Conservation (phyloP, 148 eudicot genomes). For the Rhododendron vialii region DNA sequence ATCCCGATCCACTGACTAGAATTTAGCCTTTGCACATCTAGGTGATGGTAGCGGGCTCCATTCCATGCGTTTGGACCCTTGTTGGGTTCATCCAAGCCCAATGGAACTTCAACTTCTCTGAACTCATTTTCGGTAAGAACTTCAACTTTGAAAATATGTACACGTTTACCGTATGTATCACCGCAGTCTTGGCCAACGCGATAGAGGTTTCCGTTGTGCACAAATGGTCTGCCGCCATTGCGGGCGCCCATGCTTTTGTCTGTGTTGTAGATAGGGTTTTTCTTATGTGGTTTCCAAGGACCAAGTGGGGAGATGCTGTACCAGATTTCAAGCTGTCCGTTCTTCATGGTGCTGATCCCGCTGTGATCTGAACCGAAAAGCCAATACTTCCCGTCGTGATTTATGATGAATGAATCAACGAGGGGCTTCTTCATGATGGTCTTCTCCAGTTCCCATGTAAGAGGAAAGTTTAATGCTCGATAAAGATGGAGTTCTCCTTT, state of each 20-base stretch:
- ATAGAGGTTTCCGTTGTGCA: constrained; percentile 58
- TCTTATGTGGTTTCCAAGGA: constrained; percentile 87
- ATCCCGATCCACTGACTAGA: constrained; percentile 80
- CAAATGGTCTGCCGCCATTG: constrained; percentile 92
- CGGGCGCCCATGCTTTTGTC: constrained; percentile 71
- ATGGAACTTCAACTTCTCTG: constrained; percentile 70
- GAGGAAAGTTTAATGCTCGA: constrained; percentile 63
- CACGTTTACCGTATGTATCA: constrained; percentile 69
- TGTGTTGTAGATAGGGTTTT: constrained; percentile 65
- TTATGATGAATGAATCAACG: constrained; percentile 70
- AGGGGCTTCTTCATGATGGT: constrained; percentile 74
- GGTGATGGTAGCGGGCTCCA: constrained; percentile 84
- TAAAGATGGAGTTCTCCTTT: constrained; percentile 89
- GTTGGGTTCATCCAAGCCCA: constrained; percentile 47
- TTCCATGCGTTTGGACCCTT: constrained; percentile 90
- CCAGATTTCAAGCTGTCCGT: constrained; percentile 93
- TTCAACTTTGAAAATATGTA: constrained; percentile 66
- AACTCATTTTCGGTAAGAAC: constrained; percentile 58
- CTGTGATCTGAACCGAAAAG: constrained; percentile 90
- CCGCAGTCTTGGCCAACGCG: constrained; percentile 94
- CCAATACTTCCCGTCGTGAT: constrained; percentile 64
- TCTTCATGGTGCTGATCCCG: constrained; percentile 60
- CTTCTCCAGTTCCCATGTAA: constrained; percentile 71
- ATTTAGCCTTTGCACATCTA: constrained; percentile 71
- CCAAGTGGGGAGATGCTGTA: constrained; percentile 82